A percentile compares a stretch with the other conserved stretches of the same genome.
phyloP scores from a whole-genome alignment of 1,139 yeast genomes.

The Candida gigantensis region DNA sequence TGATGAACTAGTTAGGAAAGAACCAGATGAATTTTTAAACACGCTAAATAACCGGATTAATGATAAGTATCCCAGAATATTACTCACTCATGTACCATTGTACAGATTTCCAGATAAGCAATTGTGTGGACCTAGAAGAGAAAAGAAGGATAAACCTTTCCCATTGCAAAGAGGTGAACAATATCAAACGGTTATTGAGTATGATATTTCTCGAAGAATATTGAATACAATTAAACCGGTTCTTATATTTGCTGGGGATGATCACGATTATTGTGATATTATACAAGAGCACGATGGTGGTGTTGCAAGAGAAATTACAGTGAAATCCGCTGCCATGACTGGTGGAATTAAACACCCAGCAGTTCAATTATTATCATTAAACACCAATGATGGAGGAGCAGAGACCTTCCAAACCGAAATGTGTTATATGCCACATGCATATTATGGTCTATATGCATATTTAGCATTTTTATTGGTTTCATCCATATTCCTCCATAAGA shows the following conservation, averaged over 20 bases:
- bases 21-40: conserved; percentile 28
- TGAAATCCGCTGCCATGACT: conserved; percentile 89
- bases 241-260: conserved; percentile 86
- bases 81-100: conserved; percentile 59
- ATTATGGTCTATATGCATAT: conserved; percentile 17
- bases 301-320: conserved; percentile 73
- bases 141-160: conserved; percentile 48
- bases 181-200: conserved; percentile 55
- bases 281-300: conserved; percentile 50
- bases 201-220: conserved; percentile 57
- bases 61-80: conserved; percentile 57
- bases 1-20: conserved; percentile 25
- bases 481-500: not conserved
- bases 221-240: conserved; percentile 60
- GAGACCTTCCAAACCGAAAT: conserved; percentile 46
- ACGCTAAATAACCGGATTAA: conserved; percentile 20
- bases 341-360: conserved; percentile 88
- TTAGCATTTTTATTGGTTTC: conserved; percentile 7
- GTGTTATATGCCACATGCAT: conserved; percentile 77
- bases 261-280: conserved; percentile 91
- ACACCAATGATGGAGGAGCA: conserved; percentile 33
- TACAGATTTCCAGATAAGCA: conserved; percentile 34
- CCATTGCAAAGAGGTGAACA: conserved; percentile 70
- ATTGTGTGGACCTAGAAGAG: conserved; percentile 50
- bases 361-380: conserved; percentile 74